A percentile compares a stretch with the other conserved stretches of the same genome.
Evolutionary conservation across 2,329 filamentous ascomycete species (phyloP).

Genomic region (Xylaria polymorpha): DNA sequence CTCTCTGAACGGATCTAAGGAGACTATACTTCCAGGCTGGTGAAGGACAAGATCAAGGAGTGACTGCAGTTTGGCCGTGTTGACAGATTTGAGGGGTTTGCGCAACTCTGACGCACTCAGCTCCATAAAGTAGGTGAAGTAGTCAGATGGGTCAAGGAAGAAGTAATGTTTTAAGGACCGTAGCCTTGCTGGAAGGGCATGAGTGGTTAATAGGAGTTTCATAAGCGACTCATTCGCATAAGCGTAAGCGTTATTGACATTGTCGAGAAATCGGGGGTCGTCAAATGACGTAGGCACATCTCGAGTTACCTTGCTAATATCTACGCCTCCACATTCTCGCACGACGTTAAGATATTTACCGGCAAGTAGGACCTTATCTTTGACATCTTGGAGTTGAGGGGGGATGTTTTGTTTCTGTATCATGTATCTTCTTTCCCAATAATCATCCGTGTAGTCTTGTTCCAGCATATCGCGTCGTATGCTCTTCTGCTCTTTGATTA

Average conservation of each 20-base stretch:
- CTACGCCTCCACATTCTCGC: slow-evolving; percentile 94
- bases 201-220: slow-evolving; percentile 89
- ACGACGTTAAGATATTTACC: slow-evolving; percentile 99
- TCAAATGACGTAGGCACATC: slow-evolving; percentile 95
- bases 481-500: slow-evolving; percentile 95
- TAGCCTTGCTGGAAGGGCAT: slow-evolving; percentile 86
- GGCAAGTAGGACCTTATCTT: slow-evolving; percentile 92
- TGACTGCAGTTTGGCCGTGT: slow-evolving; percentile 92
- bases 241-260: slow-evolving; percentile 94
- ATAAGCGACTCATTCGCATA: slow-evolving; percentile 95
- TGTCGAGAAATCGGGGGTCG: slow-evolving; percentile 90
- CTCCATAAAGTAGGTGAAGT: slow-evolving; percentile 98
- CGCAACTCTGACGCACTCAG: slow-evolving; percentile 88
- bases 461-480: slow-evolving; percentile 91
- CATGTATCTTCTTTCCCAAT: slow-evolving; percentile 98
- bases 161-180: slow-evolving; percentile 98
- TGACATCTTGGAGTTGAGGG: slow-evolving; percentile 88
- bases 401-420: slow-evolving; percentile 91
- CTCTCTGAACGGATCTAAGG: slow-evolving; percentile 96
- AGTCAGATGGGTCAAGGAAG: slow-evolving; percentile 97
- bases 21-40: slow-evolving; percentile 94
- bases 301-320: slow-evolving; percentile 86
- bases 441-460: slow-evolving; percentile 98
- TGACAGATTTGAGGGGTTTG: slow-evolving; percentile 89
- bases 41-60: slow-evolving; percentile 94